phyloP scores from a whole-genome alignment of 441 rosid genomes.

The Aleurites moluccanus region DNA sequence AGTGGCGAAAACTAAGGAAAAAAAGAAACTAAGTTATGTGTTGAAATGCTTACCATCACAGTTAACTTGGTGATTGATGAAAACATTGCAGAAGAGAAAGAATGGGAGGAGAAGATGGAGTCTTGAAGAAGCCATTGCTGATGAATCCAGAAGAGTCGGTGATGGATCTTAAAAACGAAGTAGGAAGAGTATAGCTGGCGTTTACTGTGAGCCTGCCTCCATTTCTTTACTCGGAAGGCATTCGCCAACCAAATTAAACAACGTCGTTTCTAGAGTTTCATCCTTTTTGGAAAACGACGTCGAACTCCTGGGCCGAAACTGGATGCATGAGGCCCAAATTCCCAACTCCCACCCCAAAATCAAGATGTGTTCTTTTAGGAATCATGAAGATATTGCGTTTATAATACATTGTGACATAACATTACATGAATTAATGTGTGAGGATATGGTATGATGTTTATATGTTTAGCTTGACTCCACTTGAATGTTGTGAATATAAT shows the following conservation, averaged over 20 bases:
- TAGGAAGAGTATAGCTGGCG: slow-evolving; percentile 20
- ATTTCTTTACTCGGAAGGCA: slow-evolving; percentile 17
- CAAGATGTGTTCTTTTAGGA: too few relatives aligned
- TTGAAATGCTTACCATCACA: slow-evolving; percentile 35
- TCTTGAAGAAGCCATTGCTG: slow-evolving; percentile 37
- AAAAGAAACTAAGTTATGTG: not conserved
- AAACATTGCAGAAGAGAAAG: slow-evolving; percentile 32
- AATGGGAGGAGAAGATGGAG: slow-evolving; percentile 27
- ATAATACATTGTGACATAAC: too few relatives aligned
- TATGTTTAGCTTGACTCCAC: too few relatives aligned
- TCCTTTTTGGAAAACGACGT: too few relatives aligned
- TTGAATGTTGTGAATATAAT: too few relatives aligned
- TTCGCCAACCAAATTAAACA: not conserved
- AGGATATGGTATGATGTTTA: too few relatives aligned
- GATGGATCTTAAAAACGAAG: slow-evolving; percentile 10
- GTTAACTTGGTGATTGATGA: slow-evolving; percentile 28
- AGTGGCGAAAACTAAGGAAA: not conserved
- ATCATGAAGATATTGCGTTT: too few relatives aligned
- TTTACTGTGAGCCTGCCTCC: slow-evolving; percentile 5
- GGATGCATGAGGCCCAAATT: too few relatives aligned
- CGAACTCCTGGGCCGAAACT: too few relatives aligned
- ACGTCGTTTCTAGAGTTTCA: not conserved
- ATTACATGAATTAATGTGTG: too few relatives aligned
- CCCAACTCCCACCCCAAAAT: too few relatives aligned
- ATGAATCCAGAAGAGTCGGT: slow-evolving; percentile 13